Conservation (phyloP, 1,139 yeast species). For the Candida freyschussii region DNA sequence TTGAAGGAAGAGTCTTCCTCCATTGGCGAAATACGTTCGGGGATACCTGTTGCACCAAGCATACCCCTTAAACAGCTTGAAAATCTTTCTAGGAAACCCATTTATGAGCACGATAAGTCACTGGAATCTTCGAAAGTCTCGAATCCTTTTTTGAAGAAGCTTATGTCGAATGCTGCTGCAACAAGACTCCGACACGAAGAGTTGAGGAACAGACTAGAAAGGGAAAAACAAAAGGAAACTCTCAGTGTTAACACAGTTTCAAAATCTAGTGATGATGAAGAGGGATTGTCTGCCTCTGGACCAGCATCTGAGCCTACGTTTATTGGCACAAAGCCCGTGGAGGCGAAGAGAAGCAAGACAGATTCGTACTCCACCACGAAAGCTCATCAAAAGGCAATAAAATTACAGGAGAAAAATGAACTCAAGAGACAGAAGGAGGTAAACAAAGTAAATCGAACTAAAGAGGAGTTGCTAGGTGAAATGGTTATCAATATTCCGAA, state of each 20-base stretch:
- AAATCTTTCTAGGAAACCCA: neutral
- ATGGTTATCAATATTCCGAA: slow-evolving; percentile 40
- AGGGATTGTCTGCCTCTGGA: neutral
- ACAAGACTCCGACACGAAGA: slow-evolving; percentile 2
- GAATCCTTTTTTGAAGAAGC: slow-evolving; percentile 12
- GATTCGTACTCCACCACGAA: slow-evolving; percentile 6
- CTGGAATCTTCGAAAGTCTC: slow-evolving; percentile 2
- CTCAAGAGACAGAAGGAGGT: slow-evolving; percentile 40
- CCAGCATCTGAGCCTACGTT: slow-evolving; percentile 1
- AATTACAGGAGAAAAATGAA: slow-evolving; percentile 14
- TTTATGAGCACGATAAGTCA: slow-evolving; percentile 4
- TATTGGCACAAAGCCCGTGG: slow-evolving; percentile 1
- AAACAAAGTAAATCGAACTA: slow-evolving; percentile 44
- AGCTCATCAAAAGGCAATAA: slow-evolving; percentile 9
- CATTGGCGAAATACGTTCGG: slow-evolving; percentile 5
- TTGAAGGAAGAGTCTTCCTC: slow-evolving; percentile 5
- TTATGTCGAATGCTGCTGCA: slow-evolving; percentile 2
- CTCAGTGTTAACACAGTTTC: neutral
- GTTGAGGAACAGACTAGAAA: neutral
- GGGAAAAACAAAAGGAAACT: neutral
- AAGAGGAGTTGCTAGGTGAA: slow-evolving; percentile 46
- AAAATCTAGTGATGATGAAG: slow-evolving; percentile 1
- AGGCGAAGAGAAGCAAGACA: slow-evolving; percentile 8
- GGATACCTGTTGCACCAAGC: slow-evolving; percentile 1
- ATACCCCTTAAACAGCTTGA: slow-evolving; percentile 1